phyloP scores from a whole-genome alignment of 805 yeast genomes.

The Candida fluviatilis region DNA sequence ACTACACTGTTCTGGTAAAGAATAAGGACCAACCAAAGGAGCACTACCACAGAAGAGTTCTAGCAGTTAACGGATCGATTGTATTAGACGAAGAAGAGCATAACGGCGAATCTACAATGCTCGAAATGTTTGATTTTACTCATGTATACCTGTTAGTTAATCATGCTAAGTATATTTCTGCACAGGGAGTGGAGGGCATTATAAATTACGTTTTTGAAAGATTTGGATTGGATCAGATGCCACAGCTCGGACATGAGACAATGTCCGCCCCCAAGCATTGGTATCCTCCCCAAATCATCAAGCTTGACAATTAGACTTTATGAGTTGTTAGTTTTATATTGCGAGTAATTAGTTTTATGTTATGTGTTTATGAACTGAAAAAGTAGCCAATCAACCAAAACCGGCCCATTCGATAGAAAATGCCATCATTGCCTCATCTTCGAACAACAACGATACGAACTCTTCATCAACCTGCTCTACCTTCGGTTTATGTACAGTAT shows the following conservation, averaged over 20 bases:
- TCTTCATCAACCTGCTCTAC: background rate
- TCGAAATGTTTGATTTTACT: too few relatives aligned
- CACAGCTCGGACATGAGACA: too few relatives aligned
- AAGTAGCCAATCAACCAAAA: conserved; percentile 53
- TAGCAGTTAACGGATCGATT: conserved; percentile 30
- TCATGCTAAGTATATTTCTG: too few relatives aligned
- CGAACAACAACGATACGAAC: conserved; percentile 3
- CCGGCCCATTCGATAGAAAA: conserved; percentile 96
- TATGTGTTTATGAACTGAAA: background rate
- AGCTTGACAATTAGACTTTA: background rate
- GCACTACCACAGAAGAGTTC: conserved; percentile 27
- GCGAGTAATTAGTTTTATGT: background rate
- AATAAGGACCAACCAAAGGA: background rate
- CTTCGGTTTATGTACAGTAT: conserved; percentile 17
- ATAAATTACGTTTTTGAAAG: too few relatives aligned
- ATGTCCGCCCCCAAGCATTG: background rate
- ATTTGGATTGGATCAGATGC: too few relatives aligned
- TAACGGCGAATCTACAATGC: background rate
- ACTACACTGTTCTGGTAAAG: conserved; percentile 14
- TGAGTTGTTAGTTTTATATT: too few relatives aligned
- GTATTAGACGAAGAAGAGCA: conserved; percentile 9
- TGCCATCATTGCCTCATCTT: conserved; percentile 31
- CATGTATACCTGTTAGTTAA: too few relatives aligned
- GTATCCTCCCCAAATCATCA: background rate
- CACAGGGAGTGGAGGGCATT: too few relatives aligned